Evolutionary conservation across 352 stramenopile species (phyloP).

Genomic region (Globisporangium takayamanum): DNA sequence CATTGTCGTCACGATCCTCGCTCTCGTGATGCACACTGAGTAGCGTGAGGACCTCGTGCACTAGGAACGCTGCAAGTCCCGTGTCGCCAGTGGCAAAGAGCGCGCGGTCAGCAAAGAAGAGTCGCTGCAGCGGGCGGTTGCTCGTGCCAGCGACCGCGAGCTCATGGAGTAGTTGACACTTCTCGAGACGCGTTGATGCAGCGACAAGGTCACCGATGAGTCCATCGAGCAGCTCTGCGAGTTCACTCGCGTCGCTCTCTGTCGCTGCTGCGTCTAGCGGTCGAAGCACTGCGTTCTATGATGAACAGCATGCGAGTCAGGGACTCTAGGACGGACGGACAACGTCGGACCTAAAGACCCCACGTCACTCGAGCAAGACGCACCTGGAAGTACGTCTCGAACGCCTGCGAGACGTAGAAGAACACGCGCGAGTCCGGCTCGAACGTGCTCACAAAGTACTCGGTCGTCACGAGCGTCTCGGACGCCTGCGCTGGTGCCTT

Average conservation of each 20-base stretch:
- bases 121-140: conserved; percentile 26
- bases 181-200: conserved; percentile 12
- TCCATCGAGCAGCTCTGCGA: conserved; percentile 25
- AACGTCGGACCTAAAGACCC: no score
- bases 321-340: no score
- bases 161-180: conserved; percentile 34
- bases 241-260: conserved; percentile 12
- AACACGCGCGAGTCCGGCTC: conserved; percentile 52
- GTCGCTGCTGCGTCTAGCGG: conserved; percentile 8
- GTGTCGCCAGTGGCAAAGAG: conserved; percentile 10
- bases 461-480: not conserved
- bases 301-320: no score
- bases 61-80: conserved; percentile 25
- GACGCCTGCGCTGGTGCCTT: not conserved
- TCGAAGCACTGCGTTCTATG: conserved; percentile 8
- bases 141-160: conserved; percentile 30
- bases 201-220: conserved; percentile 27
- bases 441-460: conserved; percentile 54
- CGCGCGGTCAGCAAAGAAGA: conserved; percentile 51
- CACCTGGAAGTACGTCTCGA: conserved; percentile 43
- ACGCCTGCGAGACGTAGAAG: conserved; percentile 35
- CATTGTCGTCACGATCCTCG: not conserved
- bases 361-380: not conserved
- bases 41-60: conserved; percentile 27
- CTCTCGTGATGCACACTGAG: not conserved